phyloP scores from a whole-genome alignment of 768 basidiomycete genomes.

The Sutorius australiensis region DNA sequence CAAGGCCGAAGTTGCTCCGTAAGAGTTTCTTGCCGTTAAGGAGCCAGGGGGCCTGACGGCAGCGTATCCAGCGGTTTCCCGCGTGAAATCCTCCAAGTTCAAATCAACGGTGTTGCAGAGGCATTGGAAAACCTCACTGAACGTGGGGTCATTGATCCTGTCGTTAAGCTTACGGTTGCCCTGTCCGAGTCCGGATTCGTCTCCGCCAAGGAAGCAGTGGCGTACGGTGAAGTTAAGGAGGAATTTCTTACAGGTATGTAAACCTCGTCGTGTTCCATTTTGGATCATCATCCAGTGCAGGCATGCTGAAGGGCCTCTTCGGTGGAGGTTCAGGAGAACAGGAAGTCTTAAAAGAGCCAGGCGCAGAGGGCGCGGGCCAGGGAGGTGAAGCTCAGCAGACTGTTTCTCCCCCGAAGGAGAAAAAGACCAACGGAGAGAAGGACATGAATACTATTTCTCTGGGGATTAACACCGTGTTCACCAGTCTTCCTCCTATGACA shows the following conservation, averaged over 20 bases:
- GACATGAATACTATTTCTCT: slow-evolving; percentile 60
- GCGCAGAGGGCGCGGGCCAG: slow-evolving; percentile 12
- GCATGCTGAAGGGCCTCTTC: slow-evolving; percentile 87
- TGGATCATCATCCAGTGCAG: slow-evolving; percentile 34
- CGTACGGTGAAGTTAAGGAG: slow-evolving; percentile 77
- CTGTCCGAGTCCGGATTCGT: slow-evolving; percentile 87
- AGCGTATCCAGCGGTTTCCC: slow-evolving; percentile 56
- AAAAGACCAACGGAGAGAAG: slow-evolving; percentile 37
- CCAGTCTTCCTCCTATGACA: slow-evolving; percentile 70
- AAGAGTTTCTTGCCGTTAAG: slow-evolving; percentile 26
- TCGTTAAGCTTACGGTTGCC: slow-evolving; percentile 79
- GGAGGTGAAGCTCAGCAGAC: slow-evolving; percentile 33
- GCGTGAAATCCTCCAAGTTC: slow-evolving; percentile 66
- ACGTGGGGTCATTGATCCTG: slow-evolving; percentile 72
- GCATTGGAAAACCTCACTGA: slow-evolving; percentile 83
- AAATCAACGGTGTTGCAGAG: slow-evolving; percentile 67
- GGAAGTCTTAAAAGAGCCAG: slow-evolving; percentile 30
- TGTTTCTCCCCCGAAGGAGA: slow-evolving; percentile 30
- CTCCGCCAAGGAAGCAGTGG: slow-evolving; percentile 73
- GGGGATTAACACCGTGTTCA: slow-evolving; percentile 57
- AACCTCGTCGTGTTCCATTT: background rate
- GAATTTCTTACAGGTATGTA: slow-evolving; percentile 67
- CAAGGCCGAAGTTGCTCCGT: slow-evolving; percentile 61
- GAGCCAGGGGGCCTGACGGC: slow-evolving; percentile 2
- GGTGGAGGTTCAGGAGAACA: slow-evolving; percentile 49